These are phyloP conservation scores for Pseudohalonectria lignicola DNA, from an alignment of 2,329 filamentous ascomycete species.

Conservation along the genomic window DNA sequence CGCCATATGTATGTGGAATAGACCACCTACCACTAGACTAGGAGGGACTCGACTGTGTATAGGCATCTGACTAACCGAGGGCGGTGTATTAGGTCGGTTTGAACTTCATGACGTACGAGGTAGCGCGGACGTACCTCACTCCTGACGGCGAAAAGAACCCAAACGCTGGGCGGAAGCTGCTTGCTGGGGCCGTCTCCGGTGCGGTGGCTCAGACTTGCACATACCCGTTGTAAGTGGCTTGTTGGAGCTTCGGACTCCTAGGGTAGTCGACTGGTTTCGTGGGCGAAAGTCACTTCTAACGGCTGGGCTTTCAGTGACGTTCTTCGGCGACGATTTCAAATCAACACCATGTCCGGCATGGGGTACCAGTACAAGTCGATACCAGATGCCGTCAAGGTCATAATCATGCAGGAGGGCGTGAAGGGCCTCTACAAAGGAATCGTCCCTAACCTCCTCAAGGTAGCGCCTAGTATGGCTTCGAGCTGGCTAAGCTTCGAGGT, in stretches of 20 bases:
- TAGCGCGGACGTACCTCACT: constrained; percentile 72
- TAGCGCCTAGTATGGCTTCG: constrained; percentile 96
- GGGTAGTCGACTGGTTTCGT: neutral
- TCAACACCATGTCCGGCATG: constrained; percentile 98
- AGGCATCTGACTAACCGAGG: too few species aligned
- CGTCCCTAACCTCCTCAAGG: constrained; percentile 88
- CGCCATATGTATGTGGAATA: constrained; percentile 61
- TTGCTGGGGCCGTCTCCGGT: constrained; percentile 87
- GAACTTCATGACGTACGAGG: constrained; percentile 98
- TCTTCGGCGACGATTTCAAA: constrained; percentile 85
- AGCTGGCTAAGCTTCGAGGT: constrained; percentile 97
- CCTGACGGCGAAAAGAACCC: constrained; percentile 82
- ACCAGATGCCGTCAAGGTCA: constrained; percentile 70
- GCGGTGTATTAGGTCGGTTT: constrained; percentile 93
- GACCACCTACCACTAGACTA: too few species aligned
- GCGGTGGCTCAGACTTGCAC: constrained; percentile 96
- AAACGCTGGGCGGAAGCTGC: constrained; percentile 65
- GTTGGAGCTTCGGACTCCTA: neutral
- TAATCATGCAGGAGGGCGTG: constrained; percentile 73
- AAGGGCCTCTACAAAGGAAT: constrained; percentile 92
- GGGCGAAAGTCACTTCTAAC: neutral
- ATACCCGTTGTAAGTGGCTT: constrained; percentile 89
- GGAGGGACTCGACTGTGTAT: too few species aligned
- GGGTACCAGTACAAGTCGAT: constrained; percentile 91
- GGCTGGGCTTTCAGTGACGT: constrained; percentile 56